Conservation (phyloP, 345 rosid species). For the Hypericum androsaemum region DNA sequence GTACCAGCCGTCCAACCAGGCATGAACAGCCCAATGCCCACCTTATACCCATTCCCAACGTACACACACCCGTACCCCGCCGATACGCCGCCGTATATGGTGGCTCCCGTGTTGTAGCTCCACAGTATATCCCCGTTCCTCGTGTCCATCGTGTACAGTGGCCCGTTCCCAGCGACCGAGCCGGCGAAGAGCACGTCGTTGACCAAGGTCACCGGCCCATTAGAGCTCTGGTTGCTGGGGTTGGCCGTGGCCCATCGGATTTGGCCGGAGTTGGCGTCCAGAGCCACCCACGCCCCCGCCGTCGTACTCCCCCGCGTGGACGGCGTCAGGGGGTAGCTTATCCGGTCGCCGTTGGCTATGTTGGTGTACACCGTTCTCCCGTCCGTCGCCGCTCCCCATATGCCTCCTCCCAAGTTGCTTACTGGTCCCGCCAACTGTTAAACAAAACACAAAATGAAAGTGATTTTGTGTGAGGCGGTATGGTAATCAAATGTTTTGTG, state of each 20-base stretch:
- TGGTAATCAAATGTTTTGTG: too few relatives aligned
- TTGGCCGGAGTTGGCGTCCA: constrained; percentile 30
- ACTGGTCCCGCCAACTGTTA: constrained; percentile 34
- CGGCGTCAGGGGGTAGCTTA: constrained; percentile 28
- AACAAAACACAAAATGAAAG: too few relatives aligned
- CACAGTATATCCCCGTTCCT: constrained; percentile 25
- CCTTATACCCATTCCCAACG: constrained; percentile 28
- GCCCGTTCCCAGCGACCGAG: constrained; percentile 34
- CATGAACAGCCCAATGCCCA: constrained; percentile 23
- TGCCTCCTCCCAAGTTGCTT: constrained; percentile 25
- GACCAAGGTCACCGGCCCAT: constrained; percentile 28
- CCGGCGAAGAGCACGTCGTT: constrained; percentile 33
- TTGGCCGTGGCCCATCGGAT: constrained; percentile 32
- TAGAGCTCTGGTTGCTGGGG: constrained; percentile 33
- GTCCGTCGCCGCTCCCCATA: constrained; percentile 36
- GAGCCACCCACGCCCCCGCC: constrained; percentile 36
- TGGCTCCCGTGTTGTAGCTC: constrained; percentile 34
- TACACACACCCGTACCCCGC: constrained; percentile 34
- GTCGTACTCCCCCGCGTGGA: constrained; percentile 25
- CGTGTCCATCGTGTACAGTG: constrained; percentile 31
- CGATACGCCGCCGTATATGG: constrained; percentile 31
- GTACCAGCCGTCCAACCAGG: constrained; percentile 37
- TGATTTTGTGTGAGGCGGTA: too few relatives aligned
- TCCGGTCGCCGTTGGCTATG: constrained; percentile 27
- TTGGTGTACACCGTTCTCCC: constrained; percentile 26